phyloP scores from a whole-genome alignment of 352 stramenopile genomes.

The Phytophthora pini region DNA sequence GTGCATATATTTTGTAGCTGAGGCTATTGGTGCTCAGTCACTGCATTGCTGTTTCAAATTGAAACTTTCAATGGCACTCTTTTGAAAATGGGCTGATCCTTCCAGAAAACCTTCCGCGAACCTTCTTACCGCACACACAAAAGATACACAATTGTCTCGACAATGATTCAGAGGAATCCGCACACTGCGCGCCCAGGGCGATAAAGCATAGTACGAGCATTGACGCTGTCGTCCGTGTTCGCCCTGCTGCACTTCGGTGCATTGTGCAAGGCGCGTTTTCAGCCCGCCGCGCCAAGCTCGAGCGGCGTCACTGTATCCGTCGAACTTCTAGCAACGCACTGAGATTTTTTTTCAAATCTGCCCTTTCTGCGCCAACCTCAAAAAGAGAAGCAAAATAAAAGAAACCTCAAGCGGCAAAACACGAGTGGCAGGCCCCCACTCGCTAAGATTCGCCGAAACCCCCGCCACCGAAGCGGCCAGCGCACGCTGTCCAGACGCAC shows the following conservation, averaged over 20 bases:
- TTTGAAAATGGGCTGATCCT: slow-evolving; percentile 5
- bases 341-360: slow-evolving; percentile 8
- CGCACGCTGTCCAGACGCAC: slow-evolving; percentile 29
- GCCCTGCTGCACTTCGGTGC: background rate
- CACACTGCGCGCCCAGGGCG: background rate
- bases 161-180: slow-evolving; percentile 9
- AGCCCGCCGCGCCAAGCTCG: background rate
- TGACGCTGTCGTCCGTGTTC: background rate
- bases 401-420: slow-evolving; percentile 10
- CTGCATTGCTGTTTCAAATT: slow-evolving; percentile 12
- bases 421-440: slow-evolving; percentile 26
- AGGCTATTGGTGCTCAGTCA: slow-evolving; percentile 1
- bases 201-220: background rate
- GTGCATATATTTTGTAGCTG: slow-evolving; percentile 3
- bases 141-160: slow-evolving; percentile 16
- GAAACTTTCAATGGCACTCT: too few species aligned
- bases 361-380: background rate
- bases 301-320: background rate
- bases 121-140: slow-evolving; percentile 4
- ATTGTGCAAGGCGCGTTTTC: background rate
- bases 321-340: slow-evolving; percentile 5
- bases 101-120: slow-evolving; percentile 19
- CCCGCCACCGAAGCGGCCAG: slow-evolving; percentile 17
- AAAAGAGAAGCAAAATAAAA: slow-evolving; percentile 21
- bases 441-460: slow-evolving; percentile 41